Base-by-base conservation (phyloP, 148 eudicot genomes). In the Rheum nobile region DNA sequence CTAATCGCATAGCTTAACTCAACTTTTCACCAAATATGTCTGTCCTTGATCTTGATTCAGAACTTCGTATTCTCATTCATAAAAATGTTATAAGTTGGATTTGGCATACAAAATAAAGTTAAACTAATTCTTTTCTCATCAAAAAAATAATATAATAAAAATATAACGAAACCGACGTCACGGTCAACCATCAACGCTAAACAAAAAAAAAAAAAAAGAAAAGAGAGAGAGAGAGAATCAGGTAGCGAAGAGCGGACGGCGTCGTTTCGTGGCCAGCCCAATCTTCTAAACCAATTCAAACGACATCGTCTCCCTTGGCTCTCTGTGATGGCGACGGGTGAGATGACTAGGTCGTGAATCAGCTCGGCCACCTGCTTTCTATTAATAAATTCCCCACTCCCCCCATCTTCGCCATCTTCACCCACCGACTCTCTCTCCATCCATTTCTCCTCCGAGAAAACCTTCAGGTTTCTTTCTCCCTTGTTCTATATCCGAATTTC, bases 261-360 rank as follows among this genome's bases (percentile, higher is more conserved):
- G 50, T 71, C 73, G 73, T 71, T 71, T 70, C 9, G 4, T 37
- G 5, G 26, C 46, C 26, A 69, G 46, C 47, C 17, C 19, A 29
- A 39, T n/a, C 17, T 71, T 43, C 29, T 7, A 1, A 71, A 38
- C 50, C 50, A 71, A n/a, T 71, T 39, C 47, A 71, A 71, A 71
- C 50, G 73, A 39, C 50, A 38, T 22, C 73, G 48, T 71, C 31
- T 21, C 12, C 48, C 13, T 1, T 71, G 21, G 21, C 31, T 37
- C 46, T 70, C 29, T 32, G 22, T 65, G 70, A 65, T 65, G 13
- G 32, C 5, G 70, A 65, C 16, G 41, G 70, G 41, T 34, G 70
- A 29, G 63, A 26, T 65, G 70, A 65, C 70, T 65, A 17, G 70
- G 70, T 65, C 70, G 22, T 65, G 70, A 65, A 65, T 65, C 70